A percentile compares a stretch with the other conserved stretches of the same genome.
phyloP scores from a whole-genome alignment of 2,329 filamentous ascomycete genomes.

The Trichoderma brevicompactum region DNA sequence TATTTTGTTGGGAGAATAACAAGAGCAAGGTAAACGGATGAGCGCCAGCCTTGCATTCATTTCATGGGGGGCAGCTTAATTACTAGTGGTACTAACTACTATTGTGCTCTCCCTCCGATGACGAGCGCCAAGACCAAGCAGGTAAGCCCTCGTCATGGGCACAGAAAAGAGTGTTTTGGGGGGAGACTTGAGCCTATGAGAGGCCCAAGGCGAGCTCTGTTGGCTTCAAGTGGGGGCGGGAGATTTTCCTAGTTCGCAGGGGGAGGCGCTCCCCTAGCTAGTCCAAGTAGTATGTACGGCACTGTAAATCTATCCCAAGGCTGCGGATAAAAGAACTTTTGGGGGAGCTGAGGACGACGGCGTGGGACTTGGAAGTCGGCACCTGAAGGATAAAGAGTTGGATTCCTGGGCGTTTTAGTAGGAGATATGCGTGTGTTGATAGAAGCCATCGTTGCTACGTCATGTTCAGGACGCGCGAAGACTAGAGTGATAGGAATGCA shows the following conservation, averaged over 20 bases:
- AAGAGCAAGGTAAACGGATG: neutral
- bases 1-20: neutral
- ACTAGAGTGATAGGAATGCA: too few species aligned
- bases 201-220: neutral
- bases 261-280: neutral
- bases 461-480: too few species aligned
- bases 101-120: constrained; percentile 12
- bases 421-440: too few species aligned
- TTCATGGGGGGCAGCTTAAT: too few species aligned
- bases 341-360: neutral
- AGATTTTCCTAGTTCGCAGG: constrained; percentile 7
- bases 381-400: too few species aligned
- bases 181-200: neutral
- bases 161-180: neutral
- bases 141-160: neutral
- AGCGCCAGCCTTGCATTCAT: too few species aligned
- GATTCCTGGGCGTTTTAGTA: too few species aligned
- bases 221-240: constrained; percentile 20
- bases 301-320: constrained; percentile 11
- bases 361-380: too few species aligned
- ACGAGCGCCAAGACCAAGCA: constrained; percentile 16
- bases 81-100: neutral
- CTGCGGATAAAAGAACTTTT: constrained; percentile 15
- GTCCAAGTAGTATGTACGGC: neutral
- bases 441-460: too few species aligned